phyloP scores from a whole-genome alignment of 257 asterid genomes.

The Capsicum pubescens region DNA sequence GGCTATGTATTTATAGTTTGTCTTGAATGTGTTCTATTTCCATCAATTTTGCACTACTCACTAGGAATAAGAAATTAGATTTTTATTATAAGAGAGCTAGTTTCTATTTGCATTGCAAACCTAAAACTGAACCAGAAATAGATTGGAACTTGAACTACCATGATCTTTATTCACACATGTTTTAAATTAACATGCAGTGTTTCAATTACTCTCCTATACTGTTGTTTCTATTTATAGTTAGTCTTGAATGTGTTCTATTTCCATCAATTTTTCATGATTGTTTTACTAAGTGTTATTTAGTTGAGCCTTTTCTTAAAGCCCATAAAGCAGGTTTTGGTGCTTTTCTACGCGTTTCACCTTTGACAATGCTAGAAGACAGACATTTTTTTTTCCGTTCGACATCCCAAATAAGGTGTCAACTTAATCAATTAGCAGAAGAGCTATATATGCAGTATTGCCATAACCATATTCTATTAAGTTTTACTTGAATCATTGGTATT shows the following conservation, averaged over 20 bases:
- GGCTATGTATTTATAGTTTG: background rate
- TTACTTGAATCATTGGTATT: background rate
- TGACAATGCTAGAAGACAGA: background rate
- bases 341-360: background rate
- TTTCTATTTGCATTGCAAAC: background rate
- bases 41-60: background rate
- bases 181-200: background rate
- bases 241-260: background rate
- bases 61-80: background rate
- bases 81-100: background rate
- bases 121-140: background rate
- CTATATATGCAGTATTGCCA: background rate
- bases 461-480: background rate
- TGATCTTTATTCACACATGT: background rate
- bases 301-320: background rate
- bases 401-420: background rate
- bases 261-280: background rate
- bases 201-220: background rate
- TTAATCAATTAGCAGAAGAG: background rate
- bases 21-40: background rate
- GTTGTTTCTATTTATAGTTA: background rate
- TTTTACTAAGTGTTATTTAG: background rate
- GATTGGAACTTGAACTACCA: conserved; percentile 3
- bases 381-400: background rate
- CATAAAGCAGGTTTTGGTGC: background rate